Conservation (phyloP, 1,284 basidiomycete genomes). For the Xerocomus nothofagi region DNA sequence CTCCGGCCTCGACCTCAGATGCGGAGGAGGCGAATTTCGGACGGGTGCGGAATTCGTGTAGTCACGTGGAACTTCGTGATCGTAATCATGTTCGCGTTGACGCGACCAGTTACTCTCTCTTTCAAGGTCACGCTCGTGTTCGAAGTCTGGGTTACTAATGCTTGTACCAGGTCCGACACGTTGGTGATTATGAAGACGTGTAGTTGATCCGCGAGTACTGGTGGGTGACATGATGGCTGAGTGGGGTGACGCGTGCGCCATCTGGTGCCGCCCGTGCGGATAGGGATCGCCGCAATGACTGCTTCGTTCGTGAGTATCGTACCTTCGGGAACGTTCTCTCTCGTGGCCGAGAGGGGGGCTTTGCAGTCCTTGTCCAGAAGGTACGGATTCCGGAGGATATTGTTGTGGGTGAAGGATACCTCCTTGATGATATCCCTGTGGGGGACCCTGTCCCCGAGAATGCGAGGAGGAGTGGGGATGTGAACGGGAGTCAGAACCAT, state of each 20-base stretch:
- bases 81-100: constrained; percentile 49
- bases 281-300: constrained; percentile 32
- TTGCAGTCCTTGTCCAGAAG: constrained; percentile 45
- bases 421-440: constrained; percentile 36
- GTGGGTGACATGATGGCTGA: constrained; percentile 35
- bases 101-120: constrained; percentile 47
- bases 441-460: constrained; percentile 39
- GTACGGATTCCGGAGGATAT: constrained; percentile 43
- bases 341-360: constrained; percentile 51
- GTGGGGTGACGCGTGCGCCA: constrained; percentile 41
- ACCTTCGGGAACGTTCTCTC: constrained; percentile 44
- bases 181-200: constrained; percentile 61
- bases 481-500: constrained; percentile 38
- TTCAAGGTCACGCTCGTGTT: constrained; percentile 44
- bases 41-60: constrained; percentile 21
- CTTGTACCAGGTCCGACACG: constrained; percentile 62
- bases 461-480: constrained; percentile 48
- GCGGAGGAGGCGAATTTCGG: constrained; percentile 42
- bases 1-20: constrained; percentile 39
- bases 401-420: constrained; percentile 38
- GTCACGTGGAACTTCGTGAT: constrained; percentile 39
- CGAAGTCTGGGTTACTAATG: constrained; percentile 47
- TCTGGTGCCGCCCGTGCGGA: constrained; percentile 33
- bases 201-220: constrained; percentile 35
- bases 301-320: constrained; percentile 40